Evolutionary conservation across 345 rosid species (phyloP).

Genomic region (Triadica sebifera): DNA sequence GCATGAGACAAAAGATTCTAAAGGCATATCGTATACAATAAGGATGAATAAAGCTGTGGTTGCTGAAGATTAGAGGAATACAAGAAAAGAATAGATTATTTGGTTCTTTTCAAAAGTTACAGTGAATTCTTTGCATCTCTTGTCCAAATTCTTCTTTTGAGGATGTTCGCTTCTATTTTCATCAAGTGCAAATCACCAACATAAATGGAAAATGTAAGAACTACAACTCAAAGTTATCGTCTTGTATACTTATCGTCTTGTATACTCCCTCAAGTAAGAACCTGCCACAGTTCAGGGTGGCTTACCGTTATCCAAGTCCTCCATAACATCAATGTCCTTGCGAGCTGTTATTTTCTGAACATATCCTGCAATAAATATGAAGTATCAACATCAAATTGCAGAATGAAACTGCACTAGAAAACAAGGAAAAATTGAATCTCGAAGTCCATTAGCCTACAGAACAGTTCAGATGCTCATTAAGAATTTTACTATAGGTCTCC

Average conservation of each 20-base stretch:
- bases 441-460: background rate
- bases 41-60: slow-evolving; percentile 11
- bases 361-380: slow-evolving; percentile 54
- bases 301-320: slow-evolving; percentile 72
- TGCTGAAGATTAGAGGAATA: background rate
- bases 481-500: background rate
- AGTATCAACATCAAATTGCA: background rate
- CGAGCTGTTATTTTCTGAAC: slow-evolving; percentile 93
- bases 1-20: slow-evolving; percentile 23
- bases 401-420: background rate
- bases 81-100: slow-evolving; percentile 35
- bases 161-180: slow-evolving; percentile 14
- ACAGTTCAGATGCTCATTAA: background rate
- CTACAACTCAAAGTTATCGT: slow-evolving; percentile 19
- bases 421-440: background rate
- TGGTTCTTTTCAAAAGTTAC: slow-evolving; percentile 29
- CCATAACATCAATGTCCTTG: slow-evolving; percentile 76
- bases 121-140: slow-evolving; percentile 26
- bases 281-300: slow-evolving; percentile 43
- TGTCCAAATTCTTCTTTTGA: slow-evolving; percentile 4
- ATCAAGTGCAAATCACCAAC: slow-evolving; percentile 5
- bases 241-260: slow-evolving; percentile 3
- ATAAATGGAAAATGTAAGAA: slow-evolving; percentile 15
- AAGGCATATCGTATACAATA: background rate
- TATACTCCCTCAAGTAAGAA: slow-evolving; percentile 6